A percentile compares a stretch with the other conserved stretches of the same genome.
These are phyloP conservation scores for Xylaria curta DNA, from an alignment of 495 filamentous ascomycete species.

Conservation along the genomic window DNA sequence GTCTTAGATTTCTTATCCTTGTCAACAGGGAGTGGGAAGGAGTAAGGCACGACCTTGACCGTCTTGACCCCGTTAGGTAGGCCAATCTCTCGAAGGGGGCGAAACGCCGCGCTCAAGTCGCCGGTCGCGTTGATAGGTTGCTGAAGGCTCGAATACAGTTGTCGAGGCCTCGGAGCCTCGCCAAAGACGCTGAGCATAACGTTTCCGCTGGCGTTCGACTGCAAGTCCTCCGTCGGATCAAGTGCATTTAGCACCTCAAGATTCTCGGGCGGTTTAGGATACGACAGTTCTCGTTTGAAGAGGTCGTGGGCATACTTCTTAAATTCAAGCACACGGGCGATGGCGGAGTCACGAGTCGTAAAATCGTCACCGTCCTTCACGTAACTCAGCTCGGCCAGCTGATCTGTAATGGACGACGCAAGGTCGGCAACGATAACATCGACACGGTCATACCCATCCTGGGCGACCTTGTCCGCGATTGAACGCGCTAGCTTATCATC, in stretches of 20 bases:
- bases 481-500: constrained; percentile 41
- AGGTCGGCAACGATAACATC: constrained; percentile 56
- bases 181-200: constrained; percentile 74
- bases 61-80: constrained; percentile 77
- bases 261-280: constrained; percentile 37
- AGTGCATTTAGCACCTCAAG: constrained; percentile 30
- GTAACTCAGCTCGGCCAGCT: constrained; percentile 48
- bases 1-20: constrained; percentile 63
- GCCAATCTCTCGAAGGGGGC: constrained; percentile 63
- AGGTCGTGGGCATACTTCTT: constrained; percentile 50
- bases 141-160: constrained; percentile 84
- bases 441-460: constrained; percentile 50
- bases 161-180: constrained; percentile 71
- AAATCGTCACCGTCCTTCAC: constrained; percentile 30
- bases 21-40: constrained; percentile 39
- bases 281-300: constrained; percentile 48
- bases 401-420: constrained; percentile 44
- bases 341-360: constrained; percentile 37
- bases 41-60: constrained; percentile 68
- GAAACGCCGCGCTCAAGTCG: constrained; percentile 38
- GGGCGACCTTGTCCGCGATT: constrained; percentile 53
- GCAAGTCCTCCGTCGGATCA: constrained; percentile 33
- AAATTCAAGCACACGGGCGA: constrained; percentile 48
- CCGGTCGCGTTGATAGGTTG: constrained; percentile 53
- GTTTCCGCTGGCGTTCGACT: constrained; percentile 49